Evolutionary conservation across 139 green algal species (phyloP).

Genomic region (Mychonastes homosphaera): DNA sequence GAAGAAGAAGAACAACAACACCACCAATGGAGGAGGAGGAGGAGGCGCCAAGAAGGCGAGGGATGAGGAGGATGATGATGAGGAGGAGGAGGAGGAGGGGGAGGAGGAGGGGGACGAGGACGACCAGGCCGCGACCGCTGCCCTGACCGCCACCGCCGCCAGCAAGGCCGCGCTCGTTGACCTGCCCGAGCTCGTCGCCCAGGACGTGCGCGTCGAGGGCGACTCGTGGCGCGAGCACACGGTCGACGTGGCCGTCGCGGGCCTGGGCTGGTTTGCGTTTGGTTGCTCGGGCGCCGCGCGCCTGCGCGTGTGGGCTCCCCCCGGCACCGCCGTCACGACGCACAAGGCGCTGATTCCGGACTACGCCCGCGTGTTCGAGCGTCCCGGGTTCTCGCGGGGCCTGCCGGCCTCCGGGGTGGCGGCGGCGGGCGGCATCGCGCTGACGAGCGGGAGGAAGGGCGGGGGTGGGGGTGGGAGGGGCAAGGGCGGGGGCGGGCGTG

Average conservation of each 20-base stretch:
- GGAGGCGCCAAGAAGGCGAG: no score
- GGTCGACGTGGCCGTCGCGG: slow-evolving; percentile 54
- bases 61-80: no score
- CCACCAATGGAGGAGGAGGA: no score
- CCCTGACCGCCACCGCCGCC: no score
- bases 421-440: slow-evolving; percentile 8
- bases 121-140: no score
- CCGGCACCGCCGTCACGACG: slow-evolving; percentile 68
- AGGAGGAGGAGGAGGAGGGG: slow-evolving; percentile 21
- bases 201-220: slow-evolving; percentile 40
- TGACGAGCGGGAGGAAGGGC: no score
- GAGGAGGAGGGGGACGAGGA: slow-evolving; percentile 11
- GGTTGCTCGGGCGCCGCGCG: slow-evolving; percentile 55
- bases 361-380: slow-evolving; percentile 58
- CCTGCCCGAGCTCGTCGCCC: slow-evolving; percentile 28
- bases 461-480: no score
- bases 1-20: no score
- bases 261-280: slow-evolving; percentile 85
- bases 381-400: slow-evolving; percentile 60
- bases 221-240: slow-evolving; percentile 11
- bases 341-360: slow-evolving; percentile 77
- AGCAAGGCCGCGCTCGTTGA: no score
- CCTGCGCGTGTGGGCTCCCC: slow-evolving; percentile 69
- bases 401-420: slow-evolving; percentile 17
- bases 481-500: no score